Conservation (phyloP, 2,329 filamentous ascomycete genomes). For the Hypomyces rosellus region DNA sequence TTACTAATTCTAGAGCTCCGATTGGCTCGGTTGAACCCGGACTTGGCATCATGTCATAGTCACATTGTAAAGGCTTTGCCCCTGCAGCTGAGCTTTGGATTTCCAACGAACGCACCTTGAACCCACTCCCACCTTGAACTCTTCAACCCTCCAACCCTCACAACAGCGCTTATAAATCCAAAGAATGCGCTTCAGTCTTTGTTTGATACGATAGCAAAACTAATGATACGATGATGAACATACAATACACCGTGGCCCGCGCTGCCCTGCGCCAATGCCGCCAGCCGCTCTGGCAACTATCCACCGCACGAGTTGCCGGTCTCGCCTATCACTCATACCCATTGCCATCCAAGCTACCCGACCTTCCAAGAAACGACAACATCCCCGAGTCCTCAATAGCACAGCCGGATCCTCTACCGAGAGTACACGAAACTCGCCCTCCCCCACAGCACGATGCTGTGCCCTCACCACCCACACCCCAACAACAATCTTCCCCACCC, state of each 20-base stretch:
- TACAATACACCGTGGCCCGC: conserved; percentile 34
- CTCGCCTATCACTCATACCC: conserved; percentile 47
- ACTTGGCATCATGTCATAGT: conserved; percentile 14
- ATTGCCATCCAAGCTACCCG: conserved; percentile 36
- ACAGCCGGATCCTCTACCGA: conserved; percentile 38
- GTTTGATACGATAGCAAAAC: background rate
- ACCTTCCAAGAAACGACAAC: conserved; percentile 36
- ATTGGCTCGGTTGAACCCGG: conserved; percentile 18
- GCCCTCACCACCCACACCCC: conserved; percentile 14
- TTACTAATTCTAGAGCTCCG: conserved; percentile 12
- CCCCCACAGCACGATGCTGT: conserved; percentile 24
- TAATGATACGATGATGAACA: conserved; percentile 37
- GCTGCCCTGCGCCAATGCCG: conserved; percentile 35
- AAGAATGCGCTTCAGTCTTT: conserved; percentile 3
- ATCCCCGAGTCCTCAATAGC: conserved; percentile 43
- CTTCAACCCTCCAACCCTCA: background rate
- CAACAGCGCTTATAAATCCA: background rate
- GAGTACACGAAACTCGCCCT: conserved; percentile 47
- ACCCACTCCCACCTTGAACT: conserved; percentile 4
- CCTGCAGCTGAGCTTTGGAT: conserved; percentile 8
- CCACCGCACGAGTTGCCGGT: conserved; percentile 25
- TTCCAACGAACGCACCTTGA: conserved; percentile 6
- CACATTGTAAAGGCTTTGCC: background rate
- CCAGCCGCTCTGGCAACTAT: conserved; percentile 37
- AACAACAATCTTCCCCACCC: conserved; percentile 12